Evolutionary conservation across 148 eudicot genomes (phyloP), one percentile per base, ranked within the genome.

Genomic region (Euryodendron excelsum): DNA sequence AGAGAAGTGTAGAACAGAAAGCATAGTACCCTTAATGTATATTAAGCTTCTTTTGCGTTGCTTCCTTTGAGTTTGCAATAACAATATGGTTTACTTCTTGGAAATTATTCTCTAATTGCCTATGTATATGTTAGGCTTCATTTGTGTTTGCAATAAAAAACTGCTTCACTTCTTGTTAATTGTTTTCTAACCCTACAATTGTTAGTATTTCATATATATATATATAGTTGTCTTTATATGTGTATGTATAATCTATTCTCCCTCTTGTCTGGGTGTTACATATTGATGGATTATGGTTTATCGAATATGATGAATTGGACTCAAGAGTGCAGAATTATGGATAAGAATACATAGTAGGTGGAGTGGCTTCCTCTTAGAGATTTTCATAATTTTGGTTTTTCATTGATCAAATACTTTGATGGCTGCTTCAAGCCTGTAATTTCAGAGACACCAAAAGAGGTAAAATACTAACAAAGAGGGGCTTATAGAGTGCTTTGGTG

Each of bases 61-160:
- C 74, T 71, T 71, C 25, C 60, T 18, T 71, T 71, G 53, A 28
- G 74, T 17, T 47, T 50, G 55, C 74, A 70, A 70, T 71, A 71
- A 71, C 48, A 28, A 30, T 11, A 47, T 30, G 58, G 37, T 50
- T 50, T 48, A 41, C 45, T 41, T 41, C 9, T 59, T 41, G 4
- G 20, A 2, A 18, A 69, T 12, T 69, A n/a, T 36, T 66, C 28
- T 21, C 47, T 21, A 47, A 27, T 13, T 47, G 73, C 9, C 3
- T 1, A 4, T 73, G 0, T 52, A 3, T 58, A 60, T 17, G 20
- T 36, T 60, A 13, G 25, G 30, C 30, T 68, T 50, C 15, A 30
- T 31, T 71, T 50, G 74, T 71, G 60, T 31, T 53, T 50, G 55
- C 34, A 71, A 71, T 71, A 41, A 69, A 41, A 25, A 30, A 36